Evolutionary conservation across 495 filamentous ascomycete species (phyloP), one percentile per base, ranked within the genome.

Genomic region (Lasiosphaeria ovina): DNA sequence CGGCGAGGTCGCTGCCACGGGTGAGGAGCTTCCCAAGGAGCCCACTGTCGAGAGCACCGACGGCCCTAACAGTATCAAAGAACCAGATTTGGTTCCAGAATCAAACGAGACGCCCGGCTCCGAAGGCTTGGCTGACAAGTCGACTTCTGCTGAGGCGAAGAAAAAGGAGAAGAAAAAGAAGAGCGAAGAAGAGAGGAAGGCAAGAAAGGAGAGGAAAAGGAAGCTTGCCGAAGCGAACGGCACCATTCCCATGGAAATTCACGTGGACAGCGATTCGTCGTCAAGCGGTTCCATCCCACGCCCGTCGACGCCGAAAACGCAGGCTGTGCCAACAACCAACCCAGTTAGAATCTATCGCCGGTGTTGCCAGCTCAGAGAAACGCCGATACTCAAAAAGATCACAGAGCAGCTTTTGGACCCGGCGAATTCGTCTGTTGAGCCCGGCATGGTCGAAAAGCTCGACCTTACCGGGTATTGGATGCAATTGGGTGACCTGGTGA

Each of bases 121-220:
- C 10, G 63, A 66, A 35, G 54, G 31, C 32, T 35, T 17, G 6
- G 9, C 62, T 3, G 63, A 64, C 9, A 67, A 62, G 12, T 51
- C 65, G 24, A 24, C 24, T 12, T 49, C 64, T 3, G 62, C 60
- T 63, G 70, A 74, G 32, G 44, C 49, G 4, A 68, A 61, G 83
- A 95, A 93, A 69, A 91, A 89, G 67, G 92, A 95, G 70, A 95
- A 93, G 78, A 96, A 95, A 73, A 93, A 92, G 77, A 85, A 88
- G 58, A 92, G 88, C 7, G 92, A 97, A 68, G 91, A 89, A 52
- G 92, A 95, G 69, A 77, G 91, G 31, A 91, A 91, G 67, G 90
- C 93, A 53, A 80, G 92, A 44, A 93, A 92, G 69, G 92, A 96
- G 70, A 87, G 88, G 70, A 91, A 87, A 62, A 80, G 89, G 47